Evolutionary conservation across 495 filamentous ascomycete genomes (phyloP), one percentile per base, ranked within the genome.

Genomic region (Xylaria scruposa): DNA sequence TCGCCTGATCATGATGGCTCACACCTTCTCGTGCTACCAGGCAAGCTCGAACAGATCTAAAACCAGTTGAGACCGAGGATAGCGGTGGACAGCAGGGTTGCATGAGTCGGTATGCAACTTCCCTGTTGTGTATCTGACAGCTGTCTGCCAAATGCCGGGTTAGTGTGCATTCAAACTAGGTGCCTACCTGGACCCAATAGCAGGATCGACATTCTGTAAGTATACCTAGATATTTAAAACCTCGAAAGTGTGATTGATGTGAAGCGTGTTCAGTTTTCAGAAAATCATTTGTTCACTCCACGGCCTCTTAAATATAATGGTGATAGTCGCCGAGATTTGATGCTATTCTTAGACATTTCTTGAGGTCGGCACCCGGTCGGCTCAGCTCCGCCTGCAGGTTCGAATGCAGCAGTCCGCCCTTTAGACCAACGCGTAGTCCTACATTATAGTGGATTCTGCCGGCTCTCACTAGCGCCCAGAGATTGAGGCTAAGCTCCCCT

Each of bases 401-500:
- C 8, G 2, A 54, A 9, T 54, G 51, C 51, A 54, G 26, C 51
- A 54, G 24, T 29, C 51, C 21, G 51, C 51, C 13, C 51, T 42
- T 54, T 54, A 29, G 51, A 54, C 51, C 24, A 29, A n/a, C 51
- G 21, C 12, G 49, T 26, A 29, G 36, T 21, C 17, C 56, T 38
- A 38, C 6, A 38, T 38, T 38, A 33, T 31, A 10, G 56, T 38
- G 56, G 56, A n/a, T 38, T 59, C 58, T 60, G 58, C 58, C 58
- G 58, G 58, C 58, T 60, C 3, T 21, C 31, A 19, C 58, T 60
- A 60, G 58, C 58, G 58, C 58, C 58, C 9, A 38, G 58, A 60
- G 2, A 60, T 38, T 60, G 58, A 60, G 58, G 58, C 58, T 60
- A 60, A 38, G 58, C 58, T 60, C 58, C 58, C 58, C 58, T 60